Conservation (phyloP, 345 rosid species). For the Crucihimalaya himalaica region DNA sequence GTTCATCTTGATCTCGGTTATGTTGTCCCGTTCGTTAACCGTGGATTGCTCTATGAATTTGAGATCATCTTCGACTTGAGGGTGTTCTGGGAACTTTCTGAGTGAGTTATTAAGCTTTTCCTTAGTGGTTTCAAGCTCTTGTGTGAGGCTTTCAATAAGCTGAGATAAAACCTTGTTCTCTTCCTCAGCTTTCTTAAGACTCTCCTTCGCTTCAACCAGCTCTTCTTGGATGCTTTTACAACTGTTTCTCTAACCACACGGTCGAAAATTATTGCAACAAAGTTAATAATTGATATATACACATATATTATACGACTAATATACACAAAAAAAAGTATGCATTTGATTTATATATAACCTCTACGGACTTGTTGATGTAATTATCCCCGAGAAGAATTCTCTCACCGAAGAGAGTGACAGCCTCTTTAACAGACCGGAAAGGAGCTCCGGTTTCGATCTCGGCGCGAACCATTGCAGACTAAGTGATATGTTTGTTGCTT, state of each 20-base stretch:
- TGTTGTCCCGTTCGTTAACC: conserved; percentile 19
- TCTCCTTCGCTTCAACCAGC: conserved; percentile 63
- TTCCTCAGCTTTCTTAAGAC: conserved; percentile 52
- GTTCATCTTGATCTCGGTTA: conserved; percentile 32
- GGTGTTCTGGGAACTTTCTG: conserved; percentile 11
- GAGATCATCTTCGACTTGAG: conserved; percentile 52
- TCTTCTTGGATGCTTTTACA: conserved; percentile 47
- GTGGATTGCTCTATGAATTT: conserved; percentile 52
- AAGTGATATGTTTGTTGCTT: conserved; percentile 9
- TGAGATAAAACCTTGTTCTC: conserved; percentile 50
- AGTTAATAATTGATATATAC: background rate
- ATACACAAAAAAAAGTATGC: background rate
- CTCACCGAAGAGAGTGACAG: conserved; percentile 68
- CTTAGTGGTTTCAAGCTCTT: conserved; percentile 59
- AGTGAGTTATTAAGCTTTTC: conserved; percentile 42
- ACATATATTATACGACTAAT: background rate
- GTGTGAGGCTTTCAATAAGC: conserved; percentile 42
- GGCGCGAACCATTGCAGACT: conserved; percentile 43
- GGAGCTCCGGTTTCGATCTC: conserved; percentile 79
- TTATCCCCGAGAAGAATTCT: conserved; percentile 63
- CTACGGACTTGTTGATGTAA: conserved; percentile 51
- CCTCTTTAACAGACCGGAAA: conserved; percentile 78
- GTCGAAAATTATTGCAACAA: background rate
- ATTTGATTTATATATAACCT: conserved; percentile 36
- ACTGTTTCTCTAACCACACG: background rate